Conservation (phyloP, 441 rosid genomes). For the Corymbia calophylla region DNA sequence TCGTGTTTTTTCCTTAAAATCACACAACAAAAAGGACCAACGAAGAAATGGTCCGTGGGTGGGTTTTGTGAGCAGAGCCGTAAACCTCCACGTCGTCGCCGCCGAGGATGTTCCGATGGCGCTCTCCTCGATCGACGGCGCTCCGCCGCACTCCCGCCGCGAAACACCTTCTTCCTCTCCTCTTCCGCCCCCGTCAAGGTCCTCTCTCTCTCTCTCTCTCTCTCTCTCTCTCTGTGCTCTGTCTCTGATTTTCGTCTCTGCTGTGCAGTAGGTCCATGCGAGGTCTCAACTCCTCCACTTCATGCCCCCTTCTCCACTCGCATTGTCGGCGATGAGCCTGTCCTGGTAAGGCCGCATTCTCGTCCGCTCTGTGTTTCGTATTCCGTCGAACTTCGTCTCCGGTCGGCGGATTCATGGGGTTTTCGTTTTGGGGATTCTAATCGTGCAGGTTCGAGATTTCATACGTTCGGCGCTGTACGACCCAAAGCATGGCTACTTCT, state of each 20-base stretch:
- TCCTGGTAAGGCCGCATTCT: slow-evolving; percentile 50
- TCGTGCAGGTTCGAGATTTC: slow-evolving; percentile 75
- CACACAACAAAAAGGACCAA: neutral
- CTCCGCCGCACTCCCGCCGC: slow-evolving; percentile 6
- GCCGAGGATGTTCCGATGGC: neutral
- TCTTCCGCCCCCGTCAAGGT: slow-evolving; percentile 22
- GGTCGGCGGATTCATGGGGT: neutral
- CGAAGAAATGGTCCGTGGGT: neutral
- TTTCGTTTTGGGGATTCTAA: neutral
- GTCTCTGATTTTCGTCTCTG: neutral
- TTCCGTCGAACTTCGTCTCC: neutral
- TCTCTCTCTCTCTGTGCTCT: neutral
- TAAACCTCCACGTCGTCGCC: neutral
- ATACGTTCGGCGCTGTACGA: slow-evolving; percentile 72
- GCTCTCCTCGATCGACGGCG: slow-evolving; percentile 2
- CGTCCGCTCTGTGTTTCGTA: neutral
- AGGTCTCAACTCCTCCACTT: slow-evolving; percentile 18
- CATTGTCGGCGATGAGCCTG: slow-evolving; percentile 64
- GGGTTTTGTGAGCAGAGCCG: neutral
- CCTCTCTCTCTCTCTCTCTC: neutral
- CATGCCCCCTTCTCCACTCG: slow-evolving; percentile 55
- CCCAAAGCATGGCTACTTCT: slow-evolving; percentile 76
- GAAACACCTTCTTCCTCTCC: slow-evolving; percentile 15
- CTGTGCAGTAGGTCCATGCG: slow-evolving; percentile 27
- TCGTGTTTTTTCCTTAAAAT: neutral